Conservation (phyloP, 2,329 filamentous ascomycete genomes). For the Parastagonospora avenae region DNA sequence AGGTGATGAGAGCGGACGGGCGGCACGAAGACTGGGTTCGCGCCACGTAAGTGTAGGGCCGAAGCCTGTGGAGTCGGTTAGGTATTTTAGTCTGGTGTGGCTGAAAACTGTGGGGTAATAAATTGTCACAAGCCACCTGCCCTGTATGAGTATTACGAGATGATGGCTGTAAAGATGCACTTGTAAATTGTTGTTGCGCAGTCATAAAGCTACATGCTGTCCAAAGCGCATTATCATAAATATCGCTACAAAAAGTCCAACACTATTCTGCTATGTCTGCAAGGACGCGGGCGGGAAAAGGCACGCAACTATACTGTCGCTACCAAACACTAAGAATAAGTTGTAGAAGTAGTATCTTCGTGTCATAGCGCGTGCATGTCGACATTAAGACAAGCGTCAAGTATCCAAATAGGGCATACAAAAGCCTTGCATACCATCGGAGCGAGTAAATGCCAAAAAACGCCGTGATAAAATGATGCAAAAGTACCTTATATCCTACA, state of each 20-base stretch:
- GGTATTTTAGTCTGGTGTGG: neutral
- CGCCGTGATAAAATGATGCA: neutral
- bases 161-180: too few species aligned
- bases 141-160: too few species aligned
- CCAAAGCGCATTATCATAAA: too few species aligned
- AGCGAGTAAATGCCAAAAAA: neutral
- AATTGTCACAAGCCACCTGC: neutral
- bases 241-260: too few species aligned
- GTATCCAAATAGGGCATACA: constrained; percentile 12
- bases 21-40: neutral
- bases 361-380: constrained; percentile 11
- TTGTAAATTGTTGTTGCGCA: too few species aligned
- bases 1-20: constrained; percentile 12
- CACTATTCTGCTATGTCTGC: neutral
- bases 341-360: constrained; percentile 11
- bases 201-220: too few species aligned
- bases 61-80: constrained; percentile 2
- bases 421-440: neutral
- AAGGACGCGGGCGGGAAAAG: neutral
- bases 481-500: neutral
- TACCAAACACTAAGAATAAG: constrained; percentile 24
- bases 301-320: neutral
- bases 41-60: neutral
- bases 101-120: constrained; percentile 3
- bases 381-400: constrained; percentile 3